These are phyloP conservation scores for Wickerhamomyces silvicola DNA, from an alignment of 805 yeast genomes.

Conservation along the genomic window DNA sequence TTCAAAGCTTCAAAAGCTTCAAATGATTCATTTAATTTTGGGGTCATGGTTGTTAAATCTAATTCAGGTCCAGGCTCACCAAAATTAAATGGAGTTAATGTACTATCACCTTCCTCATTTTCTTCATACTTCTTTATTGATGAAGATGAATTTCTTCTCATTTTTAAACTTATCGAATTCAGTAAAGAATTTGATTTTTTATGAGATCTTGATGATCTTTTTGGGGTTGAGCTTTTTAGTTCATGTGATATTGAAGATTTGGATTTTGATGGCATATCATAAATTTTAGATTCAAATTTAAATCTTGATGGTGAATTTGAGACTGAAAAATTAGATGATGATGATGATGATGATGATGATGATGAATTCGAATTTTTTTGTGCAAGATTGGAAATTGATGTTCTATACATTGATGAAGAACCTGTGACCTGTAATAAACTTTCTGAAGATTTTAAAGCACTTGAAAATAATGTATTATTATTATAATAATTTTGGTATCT, in stretches of 20 bases:
- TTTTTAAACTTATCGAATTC: background rate
- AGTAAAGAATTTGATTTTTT: conserved; percentile 2
- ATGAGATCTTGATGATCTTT: background rate
- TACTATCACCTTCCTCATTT: conserved; percentile 15
- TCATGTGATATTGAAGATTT: background rate
- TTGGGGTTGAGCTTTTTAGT: background rate
- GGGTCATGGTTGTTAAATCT: conserved; percentile 19
- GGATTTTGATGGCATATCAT: conserved; percentile 26
- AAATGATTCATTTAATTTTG: conserved; percentile 6
- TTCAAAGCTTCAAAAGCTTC: background rate
- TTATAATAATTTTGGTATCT: conserved; percentile 44
- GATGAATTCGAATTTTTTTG: conserved; percentile 12
- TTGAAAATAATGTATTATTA: conserved; percentile 36
- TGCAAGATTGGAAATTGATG: conserved; percentile 17
- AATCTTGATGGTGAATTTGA: conserved; percentile 22
- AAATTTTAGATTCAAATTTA: conserved; percentile 30
- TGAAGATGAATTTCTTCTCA: conserved; percentile 5
- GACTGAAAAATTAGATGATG: conserved; percentile 10
- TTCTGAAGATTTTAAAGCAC: conserved; percentile 37
- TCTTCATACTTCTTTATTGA: conserved; percentile 5
- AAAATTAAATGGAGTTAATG: conserved; percentile 20
- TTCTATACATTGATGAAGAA: conserved; percentile 9
- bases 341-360: conserved; percentile 11
- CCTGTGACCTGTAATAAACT: conserved; percentile 16
- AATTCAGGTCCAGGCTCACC: conserved; percentile 25